Evolutionary conservation across 345 rosid genomes (phyloP).

Genomic region (Rhodamnia rubescens): DNA sequence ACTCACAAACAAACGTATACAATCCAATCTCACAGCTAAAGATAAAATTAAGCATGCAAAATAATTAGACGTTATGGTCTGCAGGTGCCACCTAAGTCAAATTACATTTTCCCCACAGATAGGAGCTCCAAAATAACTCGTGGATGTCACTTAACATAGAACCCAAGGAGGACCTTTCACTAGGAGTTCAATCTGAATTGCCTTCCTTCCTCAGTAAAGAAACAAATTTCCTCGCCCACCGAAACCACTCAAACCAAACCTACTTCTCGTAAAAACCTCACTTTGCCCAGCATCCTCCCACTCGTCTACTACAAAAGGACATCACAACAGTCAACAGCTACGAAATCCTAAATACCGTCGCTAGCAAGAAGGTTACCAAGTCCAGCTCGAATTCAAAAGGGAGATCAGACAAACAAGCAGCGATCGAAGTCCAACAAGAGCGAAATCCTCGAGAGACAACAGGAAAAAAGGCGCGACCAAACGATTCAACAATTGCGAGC

Average conservation of each 20-base stretch:
- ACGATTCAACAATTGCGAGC: not conserved
- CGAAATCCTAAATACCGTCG: not conserved
- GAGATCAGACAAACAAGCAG: not conserved
- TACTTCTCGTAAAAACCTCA: not conserved
- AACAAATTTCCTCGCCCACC: not conserved
- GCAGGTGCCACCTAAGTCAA: not conserved
- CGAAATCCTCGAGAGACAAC: not conserved
- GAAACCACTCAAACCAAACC: not conserved
- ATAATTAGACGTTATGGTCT: not conserved
- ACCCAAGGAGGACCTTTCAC: not conserved
- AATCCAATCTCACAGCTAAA: not conserved
- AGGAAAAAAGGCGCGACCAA: not conserved
- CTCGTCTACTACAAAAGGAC: not conserved
- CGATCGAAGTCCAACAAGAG: not conserved
- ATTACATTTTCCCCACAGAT: not conserved
- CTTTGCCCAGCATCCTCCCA: not conserved
- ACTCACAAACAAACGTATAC: not conserved
- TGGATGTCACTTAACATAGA: not conserved
- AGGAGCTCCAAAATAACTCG: not conserved
- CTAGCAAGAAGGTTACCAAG: not conserved
- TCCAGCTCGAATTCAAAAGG: not conserved
- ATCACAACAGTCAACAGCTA: not conserved
- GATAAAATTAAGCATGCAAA: not conserved
- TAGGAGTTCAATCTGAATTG: not conserved
- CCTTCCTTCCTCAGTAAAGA: not conserved